Conservation (phyloP, 2,329 filamentous ascomycete genomes). For the Fusarium begoniae region DNA sequence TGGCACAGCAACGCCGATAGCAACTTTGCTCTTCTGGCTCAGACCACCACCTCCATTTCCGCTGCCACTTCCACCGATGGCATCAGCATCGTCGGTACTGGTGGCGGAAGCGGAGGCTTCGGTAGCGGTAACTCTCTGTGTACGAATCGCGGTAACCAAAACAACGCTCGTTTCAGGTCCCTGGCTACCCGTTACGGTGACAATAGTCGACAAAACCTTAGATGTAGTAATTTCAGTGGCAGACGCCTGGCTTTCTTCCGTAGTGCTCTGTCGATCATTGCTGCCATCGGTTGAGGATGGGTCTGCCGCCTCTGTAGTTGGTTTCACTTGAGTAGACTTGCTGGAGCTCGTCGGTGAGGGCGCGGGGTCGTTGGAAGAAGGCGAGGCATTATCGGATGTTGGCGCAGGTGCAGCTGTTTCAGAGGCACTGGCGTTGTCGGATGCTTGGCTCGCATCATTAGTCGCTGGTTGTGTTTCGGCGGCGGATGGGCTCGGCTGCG, state of each 20-base stretch:
- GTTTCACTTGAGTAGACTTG: conserved; percentile 13
- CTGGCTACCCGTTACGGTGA: conserved; percentile 40
- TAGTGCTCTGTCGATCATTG: conserved; percentile 22
- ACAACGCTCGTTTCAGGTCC: conserved; percentile 37
- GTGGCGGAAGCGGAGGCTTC: conserved; percentile 33
- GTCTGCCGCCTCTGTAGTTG: conserved; percentile 14
- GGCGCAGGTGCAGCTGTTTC: conserved; percentile 4
- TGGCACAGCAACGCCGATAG: conserved; percentile 92
- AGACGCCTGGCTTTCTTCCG: conserved; percentile 15
- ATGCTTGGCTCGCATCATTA: conserved; percentile 11
- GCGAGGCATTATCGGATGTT: conserved; percentile 17
- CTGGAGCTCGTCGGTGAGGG: background rate
- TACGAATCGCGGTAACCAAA: conserved; percentile 43
- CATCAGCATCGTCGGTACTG: conserved; percentile 43
- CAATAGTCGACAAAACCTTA: conserved; percentile 31
- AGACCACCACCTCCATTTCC: conserved; percentile 57
- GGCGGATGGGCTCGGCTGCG: conserved; percentile 11
- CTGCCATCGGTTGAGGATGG: conserved; percentile 19
- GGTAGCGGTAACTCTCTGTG: conserved; percentile 11
- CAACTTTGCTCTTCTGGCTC: conserved; percentile 75
- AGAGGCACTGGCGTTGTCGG: conserved; percentile 11
- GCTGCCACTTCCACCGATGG: conserved; percentile 35
- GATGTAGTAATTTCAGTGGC: conserved; percentile 16
- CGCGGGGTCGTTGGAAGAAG: conserved; percentile 7
- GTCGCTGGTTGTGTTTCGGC: background rate